Evolutionary conservation across 495 filamentous ascomycete species (phyloP).

Genomic region (Aspergillus nidulans): DNA sequence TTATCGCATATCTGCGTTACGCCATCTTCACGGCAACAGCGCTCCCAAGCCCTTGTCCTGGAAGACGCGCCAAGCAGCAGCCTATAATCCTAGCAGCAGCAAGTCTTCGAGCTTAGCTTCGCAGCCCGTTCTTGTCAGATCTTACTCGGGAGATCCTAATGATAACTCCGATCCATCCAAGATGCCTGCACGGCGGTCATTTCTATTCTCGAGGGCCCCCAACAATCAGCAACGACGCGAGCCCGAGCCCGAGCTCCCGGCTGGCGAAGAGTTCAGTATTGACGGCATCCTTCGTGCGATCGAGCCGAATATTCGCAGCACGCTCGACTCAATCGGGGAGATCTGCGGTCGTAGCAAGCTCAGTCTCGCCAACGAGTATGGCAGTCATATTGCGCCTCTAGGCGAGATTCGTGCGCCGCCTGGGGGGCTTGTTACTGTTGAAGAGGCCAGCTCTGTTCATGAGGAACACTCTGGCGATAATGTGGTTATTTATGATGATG

Average conservation of each 20-base stretch:
- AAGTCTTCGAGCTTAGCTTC: slow-evolving; percentile 26
- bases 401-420: slow-evolving; percentile 49
- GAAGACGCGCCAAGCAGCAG: slow-evolving; percentile 16
- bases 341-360: slow-evolving; percentile 59
- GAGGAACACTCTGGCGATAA: slow-evolving; percentile 30
- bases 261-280: slow-evolving; percentile 55
- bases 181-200: slow-evolving; percentile 35
- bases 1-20: slow-evolving; percentile 27
- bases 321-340: slow-evolving; percentile 59
- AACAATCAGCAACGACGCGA: slow-evolving; percentile 14
- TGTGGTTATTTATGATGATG: slow-evolving; percentile 37
- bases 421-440: slow-evolving; percentile 35
- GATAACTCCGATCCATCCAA: slow-evolving; percentile 18
- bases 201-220: slow-evolving; percentile 23
- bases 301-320: slow-evolving; percentile 51
- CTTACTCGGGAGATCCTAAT: slow-evolving; percentile 37
- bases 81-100: neutral
- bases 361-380: slow-evolving; percentile 60
- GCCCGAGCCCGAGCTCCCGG: slow-evolving; percentile 37
- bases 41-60: slow-evolving; percentile 23
- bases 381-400: slow-evolving; percentile 57
- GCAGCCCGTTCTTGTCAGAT: slow-evolving; percentile 43
- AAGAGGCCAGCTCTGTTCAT: slow-evolving; percentile 37
- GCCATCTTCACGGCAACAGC: slow-evolving; percentile 27
- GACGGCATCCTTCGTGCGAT: slow-evolving; percentile 56